Evolutionary conservation across 2,329 filamentous ascomycete genomes (phyloP), one percentile per base, ranked within the genome.

Genomic region (Fusarium compactum): DNA sequence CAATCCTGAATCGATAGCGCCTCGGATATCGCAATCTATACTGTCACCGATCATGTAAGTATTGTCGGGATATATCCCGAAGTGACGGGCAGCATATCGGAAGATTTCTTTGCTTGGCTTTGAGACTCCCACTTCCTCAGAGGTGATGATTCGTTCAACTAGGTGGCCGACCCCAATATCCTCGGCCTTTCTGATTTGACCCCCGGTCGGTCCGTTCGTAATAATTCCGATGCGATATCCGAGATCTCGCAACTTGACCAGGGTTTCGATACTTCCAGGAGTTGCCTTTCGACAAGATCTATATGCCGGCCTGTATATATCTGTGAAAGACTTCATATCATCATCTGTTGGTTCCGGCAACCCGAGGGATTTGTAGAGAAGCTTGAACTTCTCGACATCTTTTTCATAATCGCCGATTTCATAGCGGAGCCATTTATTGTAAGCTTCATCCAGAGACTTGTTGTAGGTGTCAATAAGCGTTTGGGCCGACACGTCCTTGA

Each of bases 1-100:
- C 16, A 45, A 16, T 16, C n/a, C 10, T 7, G 50, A 20, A 12
- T 43, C 14, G 15, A 55, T 15, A 18, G 20, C 40, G 4, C 40
- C 52, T 6, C 11, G 30, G 11, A 55, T 32, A n/a, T 55, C 51
- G 9, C 14, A 30, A 16, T n/a, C 11, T 5, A 24, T 8, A 18
- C 38, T 43, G n/a, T 69, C 68, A 4, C 62, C 62, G 5, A 70
- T 38, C 58, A 70, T 69, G 3, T 14, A 56, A 18, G 43, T 50
- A 5, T 50, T 58, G 5, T 32, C 2, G 4, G 22, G 34, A 27
- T 34, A 30, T 8, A 44, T 52, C 3, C 25, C 16, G 1, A 69
- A n/a, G 6, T 46, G 4, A 18, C 61, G 2, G 3, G 61, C 50
- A 2, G 58, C 65, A 18, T 44, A 53, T 22, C 47, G 34, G 14